phyloP scores from a whole-genome alignment of 441 rosid genomes.

The Syzygium syzygioides region DNA sequence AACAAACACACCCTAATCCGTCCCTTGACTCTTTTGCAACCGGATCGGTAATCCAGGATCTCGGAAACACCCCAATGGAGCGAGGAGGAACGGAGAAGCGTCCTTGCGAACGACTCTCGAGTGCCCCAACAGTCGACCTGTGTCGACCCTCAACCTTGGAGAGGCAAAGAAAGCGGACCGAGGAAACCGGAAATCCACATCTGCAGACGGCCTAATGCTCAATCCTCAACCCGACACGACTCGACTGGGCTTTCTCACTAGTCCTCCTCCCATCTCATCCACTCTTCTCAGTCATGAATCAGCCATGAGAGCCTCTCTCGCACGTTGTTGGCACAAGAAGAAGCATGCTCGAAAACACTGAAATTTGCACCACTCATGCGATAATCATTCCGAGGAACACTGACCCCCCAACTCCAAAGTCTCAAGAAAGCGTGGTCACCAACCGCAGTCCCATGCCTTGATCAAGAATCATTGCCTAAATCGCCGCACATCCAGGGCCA shows the following conservation, averaged over 20 bases:
- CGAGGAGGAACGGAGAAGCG: neutral
- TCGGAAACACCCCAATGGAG: neutral
- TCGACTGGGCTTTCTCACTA: neutral
- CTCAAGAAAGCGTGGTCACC: neutral
- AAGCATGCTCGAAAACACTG: neutral
- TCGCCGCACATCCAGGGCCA: neutral
- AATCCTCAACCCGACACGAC: neutral
- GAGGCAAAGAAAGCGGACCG: neutral
- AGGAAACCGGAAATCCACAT: neutral
- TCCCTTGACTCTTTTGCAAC: neutral
- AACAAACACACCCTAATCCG: accelerated
- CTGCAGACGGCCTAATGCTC: neutral
- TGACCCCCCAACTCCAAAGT: neutral
- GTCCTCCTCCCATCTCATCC: neutral
- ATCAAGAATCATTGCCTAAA: neutral
- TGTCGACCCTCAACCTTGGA: neutral
- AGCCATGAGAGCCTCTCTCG: neutral
- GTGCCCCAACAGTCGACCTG: neutral
- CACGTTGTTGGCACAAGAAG: neutral
- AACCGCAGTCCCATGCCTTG: neutral
- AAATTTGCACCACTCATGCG: neutral
- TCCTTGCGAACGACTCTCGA: neutral
- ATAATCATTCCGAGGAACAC: neutral
- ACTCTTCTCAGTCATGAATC: neutral
- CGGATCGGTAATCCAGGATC: neutral